These are phyloP conservation scores for Pythium volutum DNA, from an alignment of 352 stramenopile species.

Conservation along the genomic window DNA sequence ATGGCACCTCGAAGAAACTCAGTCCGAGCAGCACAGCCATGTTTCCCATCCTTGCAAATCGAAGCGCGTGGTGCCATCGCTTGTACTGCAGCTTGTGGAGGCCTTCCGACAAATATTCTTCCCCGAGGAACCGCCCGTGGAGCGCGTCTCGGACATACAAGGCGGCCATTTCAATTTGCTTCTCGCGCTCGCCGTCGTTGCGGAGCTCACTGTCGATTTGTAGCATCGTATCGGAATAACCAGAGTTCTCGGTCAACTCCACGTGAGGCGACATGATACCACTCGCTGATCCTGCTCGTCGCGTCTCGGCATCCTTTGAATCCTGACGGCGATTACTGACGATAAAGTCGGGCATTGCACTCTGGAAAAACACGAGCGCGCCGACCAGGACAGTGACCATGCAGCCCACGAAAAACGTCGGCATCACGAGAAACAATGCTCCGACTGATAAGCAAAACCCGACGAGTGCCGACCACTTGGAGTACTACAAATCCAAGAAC, in stretches of 20 bases:
- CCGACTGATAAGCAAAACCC: slow-evolving; percentile 40
- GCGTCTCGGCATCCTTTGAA: background rate
- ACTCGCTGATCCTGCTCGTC: background rate
- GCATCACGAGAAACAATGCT: slow-evolving; percentile 47
- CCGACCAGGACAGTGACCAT: slow-evolving; percentile 23
- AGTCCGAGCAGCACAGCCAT: slow-evolving; percentile 45
- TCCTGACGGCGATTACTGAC: slow-evolving; percentile 23
- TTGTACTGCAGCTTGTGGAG: slow-evolving; percentile 48
- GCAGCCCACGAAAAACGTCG: slow-evolving; percentile 32
- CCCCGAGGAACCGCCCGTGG: slow-evolving; percentile 43
- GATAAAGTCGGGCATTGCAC: slow-evolving; percentile 25
- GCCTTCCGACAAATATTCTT: slow-evolving; percentile 46
- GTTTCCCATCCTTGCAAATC: slow-evolving; percentile 39
- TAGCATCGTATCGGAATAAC: slow-evolving; percentile 4
- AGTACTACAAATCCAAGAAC: slow-evolving; percentile 30
- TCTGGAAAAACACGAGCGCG: slow-evolving; percentile 31
- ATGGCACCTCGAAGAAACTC: slow-evolving; percentile 54
- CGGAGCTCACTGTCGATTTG: slow-evolving; percentile 9
- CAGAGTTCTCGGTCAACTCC: background rate
- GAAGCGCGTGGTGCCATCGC: slow-evolving; percentile 46
- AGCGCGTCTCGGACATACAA: slow-evolving; percentile 46
- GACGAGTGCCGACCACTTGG: slow-evolving; percentile 44
- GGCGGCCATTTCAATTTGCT: slow-evolving; percentile 39
- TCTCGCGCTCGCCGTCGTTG: slow-evolving; percentile 21
- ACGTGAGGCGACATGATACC: background rate